Conservation (phyloP, 805 yeast species). For the Kuraishia ogatae region DNA sequence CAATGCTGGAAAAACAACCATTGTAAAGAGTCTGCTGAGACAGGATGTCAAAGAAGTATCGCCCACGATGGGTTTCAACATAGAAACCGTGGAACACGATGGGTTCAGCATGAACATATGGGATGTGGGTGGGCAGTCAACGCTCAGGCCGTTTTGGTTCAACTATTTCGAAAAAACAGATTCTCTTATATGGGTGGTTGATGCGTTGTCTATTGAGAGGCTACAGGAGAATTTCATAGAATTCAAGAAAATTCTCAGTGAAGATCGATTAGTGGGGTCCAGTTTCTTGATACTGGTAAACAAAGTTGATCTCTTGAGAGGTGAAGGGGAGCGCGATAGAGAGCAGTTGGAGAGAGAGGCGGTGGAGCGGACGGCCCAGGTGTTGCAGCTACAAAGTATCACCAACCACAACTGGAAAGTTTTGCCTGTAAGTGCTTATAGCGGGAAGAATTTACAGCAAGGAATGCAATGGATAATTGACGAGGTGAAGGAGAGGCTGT, state of each 20-base stretch:
- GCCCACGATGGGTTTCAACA: conserved; percentile 89
- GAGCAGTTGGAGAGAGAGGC: conserved; percentile 4
- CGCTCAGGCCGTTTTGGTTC: conserved; percentile 85
- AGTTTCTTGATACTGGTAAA: conserved; percentile 64
- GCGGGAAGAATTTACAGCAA: conserved; percentile 28
- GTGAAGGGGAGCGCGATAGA: not conserved
- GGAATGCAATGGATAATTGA: conserved; percentile 35
- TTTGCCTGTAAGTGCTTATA: conserved; percentile 38
- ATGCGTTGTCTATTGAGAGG: conserved; percentile 51
- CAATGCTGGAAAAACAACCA: conserved; percentile 86
- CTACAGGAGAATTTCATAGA: conserved; percentile 59
- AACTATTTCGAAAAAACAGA: conserved; percentile 84
- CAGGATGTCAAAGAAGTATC: conserved; percentile 47
- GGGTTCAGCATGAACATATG: conserved; percentile 44
- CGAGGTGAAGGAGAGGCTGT: conserved; percentile 31
- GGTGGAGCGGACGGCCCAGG: conserved; percentile 9
- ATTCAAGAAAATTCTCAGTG: conserved; percentile 49
- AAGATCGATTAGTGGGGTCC: conserved; percentile 63
- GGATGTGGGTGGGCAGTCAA: conserved; percentile 90
- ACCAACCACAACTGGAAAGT: conserved; percentile 31
- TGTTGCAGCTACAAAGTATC: conserved; percentile 23
- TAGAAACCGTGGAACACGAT: conserved; percentile 38
- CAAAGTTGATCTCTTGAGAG: conserved; percentile 52
- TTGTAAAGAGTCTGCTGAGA: conserved; percentile 50
- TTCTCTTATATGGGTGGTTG: conserved; percentile 80